A percentile compares a stretch with the other conserved stretches of the same genome.
phyloP scores from a whole-genome alignment of 2,329 filamentous ascomycete species.

The Hymenoscyphus albidus region DNA sequence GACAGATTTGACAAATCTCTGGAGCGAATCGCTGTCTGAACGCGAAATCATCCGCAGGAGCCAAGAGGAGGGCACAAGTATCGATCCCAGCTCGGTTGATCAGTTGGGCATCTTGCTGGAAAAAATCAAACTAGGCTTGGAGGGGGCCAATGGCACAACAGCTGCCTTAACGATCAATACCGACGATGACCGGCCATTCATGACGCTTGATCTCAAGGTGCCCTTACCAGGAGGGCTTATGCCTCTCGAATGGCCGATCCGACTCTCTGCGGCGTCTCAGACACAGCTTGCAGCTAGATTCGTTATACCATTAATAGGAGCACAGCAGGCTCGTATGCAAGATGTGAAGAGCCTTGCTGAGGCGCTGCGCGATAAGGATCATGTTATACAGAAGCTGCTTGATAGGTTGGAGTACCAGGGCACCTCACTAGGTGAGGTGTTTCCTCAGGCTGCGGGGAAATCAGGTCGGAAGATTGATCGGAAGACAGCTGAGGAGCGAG shows the following conservation, averaged over 20 bases:
- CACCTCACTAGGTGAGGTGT: slow-evolving; percentile 47
- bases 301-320: slow-evolving; percentile 45
- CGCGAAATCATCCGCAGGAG: slow-evolving; percentile 61
- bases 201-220: slow-evolving; percentile 50
- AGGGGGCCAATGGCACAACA: slow-evolving; percentile 43
- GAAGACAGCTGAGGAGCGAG: slow-evolving; percentile 34
- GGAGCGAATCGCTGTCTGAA: slow-evolving; percentile 62
- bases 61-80: slow-evolving; percentile 60
- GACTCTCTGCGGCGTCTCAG: slow-evolving; percentile 42
- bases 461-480: slow-evolving; percentile 39
- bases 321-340: slow-evolving; percentile 41
- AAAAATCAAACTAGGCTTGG: slow-evolving; percentile 52
- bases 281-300: slow-evolving; percentile 42
- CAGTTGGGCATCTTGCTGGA: slow-evolving; percentile 72
- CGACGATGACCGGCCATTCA: slow-evolving; percentile 33
- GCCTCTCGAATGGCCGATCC: slow-evolving; percentile 62
- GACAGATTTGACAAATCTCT: slow-evolving; percentile 71
- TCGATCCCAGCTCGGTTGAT: slow-evolving; percentile 63
- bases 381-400: slow-evolving; percentile 49
- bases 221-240: slow-evolving; percentile 59
- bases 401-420: slow-evolving; percentile 51
- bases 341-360: slow-evolving; percentile 43
- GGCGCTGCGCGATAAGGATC: slow-evolving; percentile 49
- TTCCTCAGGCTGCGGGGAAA: slow-evolving; percentile 41
- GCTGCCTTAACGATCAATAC: slow-evolving; percentile 42